phyloP scores from a whole-genome alignment of 169 alveolate genomes.

The Theileria annulata region DNA sequence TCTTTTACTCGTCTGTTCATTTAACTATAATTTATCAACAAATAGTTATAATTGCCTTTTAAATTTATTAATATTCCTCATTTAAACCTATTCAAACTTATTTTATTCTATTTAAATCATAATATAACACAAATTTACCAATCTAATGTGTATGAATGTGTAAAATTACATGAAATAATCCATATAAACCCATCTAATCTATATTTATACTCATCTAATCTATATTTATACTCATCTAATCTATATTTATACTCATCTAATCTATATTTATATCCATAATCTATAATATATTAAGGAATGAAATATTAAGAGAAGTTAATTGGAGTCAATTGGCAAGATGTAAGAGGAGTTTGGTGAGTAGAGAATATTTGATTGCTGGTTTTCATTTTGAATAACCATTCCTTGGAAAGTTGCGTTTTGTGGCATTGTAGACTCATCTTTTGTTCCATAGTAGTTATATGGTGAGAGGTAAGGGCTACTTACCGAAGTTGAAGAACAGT shows the following conservation, averaged over 20 bases:
- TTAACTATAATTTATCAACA: not conserved
- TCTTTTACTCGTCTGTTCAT: not conserved
- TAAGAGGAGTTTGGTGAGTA: slow-evolving; percentile 24
- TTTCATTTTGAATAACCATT: slow-evolving; percentile 39
- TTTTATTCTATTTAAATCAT: no score
- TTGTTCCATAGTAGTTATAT: slow-evolving; percentile 40
- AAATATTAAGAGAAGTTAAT: not conserved
- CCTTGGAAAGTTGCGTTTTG: slow-evolving; percentile 51
- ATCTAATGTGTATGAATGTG: not conserved
- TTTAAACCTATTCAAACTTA: not conserved
- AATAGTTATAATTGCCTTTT: no score
- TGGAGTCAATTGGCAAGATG: slow-evolving; percentile 36
- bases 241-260: no score
- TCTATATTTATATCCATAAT: no score
- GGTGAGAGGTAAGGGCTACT: slow-evolving; percentile 70
- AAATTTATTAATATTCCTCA: no score
- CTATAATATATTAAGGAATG: no score
- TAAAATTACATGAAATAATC: no score
- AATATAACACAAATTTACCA: no score
- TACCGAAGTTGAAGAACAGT: slow-evolving; percentile 33
- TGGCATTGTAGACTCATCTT: slow-evolving; percentile 27
- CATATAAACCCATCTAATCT: no score
- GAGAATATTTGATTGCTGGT: slow-evolving; percentile 19
- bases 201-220: no score
- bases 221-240: no score